Conservation (phyloP, 345 rosid genomes). For the Anacardium occidentale region DNA sequence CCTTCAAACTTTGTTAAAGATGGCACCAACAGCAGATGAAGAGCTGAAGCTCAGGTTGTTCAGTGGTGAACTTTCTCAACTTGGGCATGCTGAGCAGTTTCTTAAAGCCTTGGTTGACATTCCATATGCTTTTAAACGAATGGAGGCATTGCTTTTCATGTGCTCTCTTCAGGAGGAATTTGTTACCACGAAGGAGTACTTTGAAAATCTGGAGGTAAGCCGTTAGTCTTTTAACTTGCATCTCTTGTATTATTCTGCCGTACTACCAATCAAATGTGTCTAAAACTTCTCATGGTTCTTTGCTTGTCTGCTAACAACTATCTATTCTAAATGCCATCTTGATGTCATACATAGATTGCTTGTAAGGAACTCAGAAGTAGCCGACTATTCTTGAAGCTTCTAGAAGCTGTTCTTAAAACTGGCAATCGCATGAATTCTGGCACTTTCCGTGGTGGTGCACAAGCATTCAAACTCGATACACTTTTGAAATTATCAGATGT, state of each 20-base stretch:
- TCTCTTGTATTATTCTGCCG: conserved; percentile 11
- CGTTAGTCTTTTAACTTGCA: conserved; percentile 17
- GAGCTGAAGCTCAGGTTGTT: conserved; percentile 93
- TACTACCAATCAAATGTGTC: not conserved
- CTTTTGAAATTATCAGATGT: conserved; percentile 93
- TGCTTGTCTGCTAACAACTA: not conserved
- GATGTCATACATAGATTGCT: conserved; percentile 56
- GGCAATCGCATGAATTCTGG: conserved; percentile 99
- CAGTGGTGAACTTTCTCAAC: conserved; percentile 68
- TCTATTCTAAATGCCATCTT: not conserved
- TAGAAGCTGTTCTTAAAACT: conserved; percentile 98
- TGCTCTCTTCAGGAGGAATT: conserved; percentile 82
- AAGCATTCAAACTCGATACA: conserved; percentile 96
- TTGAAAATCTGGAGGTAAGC: conserved; percentile 73
- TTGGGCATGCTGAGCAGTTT: conserved; percentile 94
- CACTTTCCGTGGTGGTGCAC: conserved; percentile 95
- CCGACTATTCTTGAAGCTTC: conserved; percentile 84
- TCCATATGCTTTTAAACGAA: conserved; percentile 83
- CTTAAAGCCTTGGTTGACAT: conserved; percentile 75
- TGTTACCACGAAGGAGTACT: conserved; percentile 60
- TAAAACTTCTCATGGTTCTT: not conserved
- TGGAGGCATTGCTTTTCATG: conserved; percentile 89
- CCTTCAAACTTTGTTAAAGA: conserved; percentile 78
- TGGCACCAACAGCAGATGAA: conserved; percentile 94
- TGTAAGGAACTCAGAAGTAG: conserved; percentile 84